A percentile compares a stretch with the other conserved stretches of the same genome.
These are phyloP conservation scores for Cordyceps javanica DNA, from an alignment of 2,329 filamentous ascomycete species.

Conservation along the genomic window DNA sequence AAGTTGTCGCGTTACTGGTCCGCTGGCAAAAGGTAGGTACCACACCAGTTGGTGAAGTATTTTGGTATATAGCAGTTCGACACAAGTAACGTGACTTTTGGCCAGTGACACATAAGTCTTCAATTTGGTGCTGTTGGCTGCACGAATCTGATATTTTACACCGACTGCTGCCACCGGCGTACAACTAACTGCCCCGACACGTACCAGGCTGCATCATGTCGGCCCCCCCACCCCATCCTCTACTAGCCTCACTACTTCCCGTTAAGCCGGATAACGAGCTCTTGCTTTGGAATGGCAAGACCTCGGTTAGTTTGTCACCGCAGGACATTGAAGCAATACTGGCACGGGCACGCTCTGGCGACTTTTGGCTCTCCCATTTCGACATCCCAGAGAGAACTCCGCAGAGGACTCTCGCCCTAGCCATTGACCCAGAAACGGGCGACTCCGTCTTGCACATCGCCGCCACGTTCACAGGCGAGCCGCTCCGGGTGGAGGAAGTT, in stretches of 20 bases:
- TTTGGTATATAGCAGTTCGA: too few relatives aligned
- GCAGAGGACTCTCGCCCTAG: neutral
- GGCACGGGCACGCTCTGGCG: neutral
- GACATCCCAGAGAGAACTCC: neutral
- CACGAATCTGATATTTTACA: too few relatives aligned
- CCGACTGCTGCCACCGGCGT: too few relatives aligned
- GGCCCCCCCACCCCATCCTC: neutral
- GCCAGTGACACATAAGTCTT: too few relatives aligned
- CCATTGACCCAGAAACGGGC: constrained; percentile 2
- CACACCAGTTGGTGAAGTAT: too few relatives aligned
- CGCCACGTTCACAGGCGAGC: neutral
- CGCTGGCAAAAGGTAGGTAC: too few relatives aligned
- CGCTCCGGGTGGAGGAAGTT: neutral
- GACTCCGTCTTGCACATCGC: constrained; percentile 1
- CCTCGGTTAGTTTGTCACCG: neutral
- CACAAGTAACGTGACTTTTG: too few relatives aligned
- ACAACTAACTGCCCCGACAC: too few relatives aligned
- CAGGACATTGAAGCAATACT: neutral
- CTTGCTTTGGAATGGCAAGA: neutral
- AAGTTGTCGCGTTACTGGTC: too few relatives aligned
- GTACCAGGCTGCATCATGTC: neutral
- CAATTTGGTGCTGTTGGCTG: too few relatives aligned
- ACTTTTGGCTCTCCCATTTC: neutral
- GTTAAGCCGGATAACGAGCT: neutral
- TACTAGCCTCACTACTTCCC: constrained; percentile 1